phyloP scores from a whole-genome alignment of 2,329 filamentous ascomycete genomes.

The Fusarium sp. region DNA sequence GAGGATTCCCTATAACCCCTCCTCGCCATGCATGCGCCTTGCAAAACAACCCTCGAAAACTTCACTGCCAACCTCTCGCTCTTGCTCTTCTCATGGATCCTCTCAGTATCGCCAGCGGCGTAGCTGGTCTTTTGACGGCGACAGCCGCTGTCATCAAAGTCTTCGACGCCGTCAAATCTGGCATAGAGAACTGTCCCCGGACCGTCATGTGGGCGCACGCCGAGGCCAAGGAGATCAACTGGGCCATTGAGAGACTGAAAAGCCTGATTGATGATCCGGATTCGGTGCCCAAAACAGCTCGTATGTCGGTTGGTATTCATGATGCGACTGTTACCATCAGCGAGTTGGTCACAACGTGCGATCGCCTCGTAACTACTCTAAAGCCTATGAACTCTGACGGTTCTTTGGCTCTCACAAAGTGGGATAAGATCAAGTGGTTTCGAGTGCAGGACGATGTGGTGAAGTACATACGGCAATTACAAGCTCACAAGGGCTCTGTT shows the following conservation, averaged over 20 bases:
- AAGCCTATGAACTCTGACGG: constrained; percentile 1
- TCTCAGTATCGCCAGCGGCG: constrained; percentile 23
- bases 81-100: constrained; percentile 10
- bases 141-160: constrained; percentile 17
- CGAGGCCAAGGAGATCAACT: constrained; percentile 22
- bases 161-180: constrained; percentile 12
- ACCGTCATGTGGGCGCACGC: constrained; percentile 24
- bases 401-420: not conserved
- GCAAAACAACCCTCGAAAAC: not conserved
- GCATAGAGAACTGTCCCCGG: constrained; percentile 11
- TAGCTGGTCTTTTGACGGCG: constrained; percentile 22
- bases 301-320: constrained; percentile 22
- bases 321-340: constrained; percentile 28
- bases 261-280: constrained; percentile 21
- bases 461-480: constrained; percentile 24
- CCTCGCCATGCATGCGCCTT: not conserved
- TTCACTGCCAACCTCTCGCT: not conserved
- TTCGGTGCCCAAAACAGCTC: constrained; percentile 16
- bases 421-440: constrained; percentile 21
- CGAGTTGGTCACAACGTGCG: constrained; percentile 22
- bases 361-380: not conserved
- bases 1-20: not conserved
- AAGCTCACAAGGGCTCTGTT: constrained; percentile 22
- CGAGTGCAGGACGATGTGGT: constrained; percentile 28
- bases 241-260: constrained; percentile 21